Conservation (phyloP, 768 basidiomycete genomes). For the Roridomyces roridus region DNA sequence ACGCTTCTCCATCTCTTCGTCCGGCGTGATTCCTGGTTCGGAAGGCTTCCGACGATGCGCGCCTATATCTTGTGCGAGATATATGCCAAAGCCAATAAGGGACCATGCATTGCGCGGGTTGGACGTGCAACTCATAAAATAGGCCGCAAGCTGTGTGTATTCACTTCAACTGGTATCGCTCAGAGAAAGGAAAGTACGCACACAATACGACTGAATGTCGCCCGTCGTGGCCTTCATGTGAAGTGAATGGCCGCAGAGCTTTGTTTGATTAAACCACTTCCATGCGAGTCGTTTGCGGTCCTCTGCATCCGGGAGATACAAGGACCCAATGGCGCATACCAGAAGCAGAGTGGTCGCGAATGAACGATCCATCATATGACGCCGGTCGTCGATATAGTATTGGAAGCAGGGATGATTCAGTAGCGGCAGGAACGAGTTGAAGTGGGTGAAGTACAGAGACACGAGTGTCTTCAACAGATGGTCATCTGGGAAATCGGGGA, state of each 20-base stretch:
- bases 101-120: neutral
- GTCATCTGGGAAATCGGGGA: too few relatives aligned
- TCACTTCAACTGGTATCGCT: neutral
- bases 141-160: neutral
- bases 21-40: neutral
- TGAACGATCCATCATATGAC: conserved; percentile 28
- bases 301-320: neutral
- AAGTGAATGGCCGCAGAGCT: neutral
- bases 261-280: neutral
- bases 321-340: conserved; percentile 55
- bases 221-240: neutral
- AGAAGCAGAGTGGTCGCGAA: conserved; percentile 54
- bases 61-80: neutral
- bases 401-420: too few relatives aligned
- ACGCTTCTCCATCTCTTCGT: neutral
- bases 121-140: neutral
- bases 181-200: neutral
- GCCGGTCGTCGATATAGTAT: too few relatives aligned
- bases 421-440: too few relatives aligned
- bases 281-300: neutral
- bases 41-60: neutral
- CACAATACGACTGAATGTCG: conserved; percentile 7
- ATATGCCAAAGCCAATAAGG: neutral
- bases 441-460: too few relatives aligned
- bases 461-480: too few relatives aligned